A percentile compares a stretch with the other conserved stretches of the same genome.
Evolutionary conservation across 345 rosid genomes (phyloP).

Genomic region (Heritiera littoralis): DNA sequence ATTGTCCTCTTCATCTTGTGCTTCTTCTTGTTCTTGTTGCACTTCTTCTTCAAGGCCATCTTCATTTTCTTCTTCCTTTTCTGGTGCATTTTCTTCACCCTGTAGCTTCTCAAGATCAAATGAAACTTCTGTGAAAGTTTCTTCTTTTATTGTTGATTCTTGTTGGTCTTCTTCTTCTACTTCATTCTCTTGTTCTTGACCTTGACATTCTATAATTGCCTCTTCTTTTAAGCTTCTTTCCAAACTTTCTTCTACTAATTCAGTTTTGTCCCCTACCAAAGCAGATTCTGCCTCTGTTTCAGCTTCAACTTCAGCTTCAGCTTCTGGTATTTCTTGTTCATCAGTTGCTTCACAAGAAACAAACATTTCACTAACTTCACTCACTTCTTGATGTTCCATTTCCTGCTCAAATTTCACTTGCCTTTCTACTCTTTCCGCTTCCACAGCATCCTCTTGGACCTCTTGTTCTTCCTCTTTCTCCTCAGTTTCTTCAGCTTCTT

Average conservation of each 20-base stretch:
- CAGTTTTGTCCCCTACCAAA: conserved; percentile 15
- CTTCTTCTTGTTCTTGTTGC: conserved; percentile 17
- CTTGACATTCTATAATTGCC: not conserved
- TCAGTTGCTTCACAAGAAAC: conserved; percentile 30
- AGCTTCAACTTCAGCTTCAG: conserved; percentile 12
- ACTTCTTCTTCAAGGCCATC: not conserved
- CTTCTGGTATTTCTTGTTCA: conserved; percentile 21
- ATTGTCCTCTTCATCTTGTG: not conserved
- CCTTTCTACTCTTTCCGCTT: conserved; percentile 15
- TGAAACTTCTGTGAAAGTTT: not conserved
- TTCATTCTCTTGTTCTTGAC: not conserved
- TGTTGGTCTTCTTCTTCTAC: not conserved
- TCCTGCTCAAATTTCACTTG: conserved; percentile 33
- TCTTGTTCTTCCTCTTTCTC: conserved; percentile 21
- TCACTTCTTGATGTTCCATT: conserved; percentile 36
- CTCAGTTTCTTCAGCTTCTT: conserved; percentile 3
- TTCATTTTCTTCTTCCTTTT: conserved; percentile 6
- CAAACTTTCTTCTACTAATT: conserved; percentile 22
- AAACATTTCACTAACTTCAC: conserved; percentile 35
- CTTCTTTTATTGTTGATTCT: not conserved
- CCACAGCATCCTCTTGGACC: conserved; percentile 9
- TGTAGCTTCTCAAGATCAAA: not conserved
- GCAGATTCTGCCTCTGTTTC: conserved; percentile 21
- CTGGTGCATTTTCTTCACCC: not conserved
- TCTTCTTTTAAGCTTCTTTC: conserved; percentile 13